These are phyloP conservation scores for Melaleuca quinquenervia DNA, from an alignment of 345 rosid genomes.

Conservation along the genomic window DNA sequence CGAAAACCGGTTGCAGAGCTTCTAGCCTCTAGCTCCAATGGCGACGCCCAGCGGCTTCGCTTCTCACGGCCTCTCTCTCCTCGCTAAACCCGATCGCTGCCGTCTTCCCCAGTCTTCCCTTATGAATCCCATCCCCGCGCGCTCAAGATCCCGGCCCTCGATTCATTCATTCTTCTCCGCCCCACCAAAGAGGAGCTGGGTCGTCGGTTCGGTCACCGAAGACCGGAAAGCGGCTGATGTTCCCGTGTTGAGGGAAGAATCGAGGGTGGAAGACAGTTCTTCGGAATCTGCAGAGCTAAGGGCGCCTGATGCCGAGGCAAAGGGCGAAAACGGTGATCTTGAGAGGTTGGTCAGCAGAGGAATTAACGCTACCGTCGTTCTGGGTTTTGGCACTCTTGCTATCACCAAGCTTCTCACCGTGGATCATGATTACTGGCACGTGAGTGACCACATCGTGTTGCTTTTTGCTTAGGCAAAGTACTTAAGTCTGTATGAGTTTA, in stretches of 20 bases:
- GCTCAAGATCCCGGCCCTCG: neutral
- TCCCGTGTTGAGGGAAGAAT: neutral
- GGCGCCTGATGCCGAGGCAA: slow-evolving; percentile 6
- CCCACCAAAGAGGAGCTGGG: slow-evolving; percentile 17
- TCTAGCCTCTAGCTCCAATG: slow-evolving; percentile 8
- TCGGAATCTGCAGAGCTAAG: slow-evolving; percentile 8
- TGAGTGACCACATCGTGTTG: slow-evolving; percentile 23
- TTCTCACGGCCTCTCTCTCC: slow-evolving; percentile 1
- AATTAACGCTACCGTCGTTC: slow-evolving; percentile 70
- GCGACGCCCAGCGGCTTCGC: slow-evolving; percentile 16
- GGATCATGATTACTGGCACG: slow-evolving; percentile 97
- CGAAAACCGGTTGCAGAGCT: neutral
- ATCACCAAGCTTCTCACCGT: slow-evolving; percentile 64
- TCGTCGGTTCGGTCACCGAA: slow-evolving; percentile 32
- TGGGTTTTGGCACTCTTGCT: slow-evolving; percentile 69
- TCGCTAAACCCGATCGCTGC: neutral
- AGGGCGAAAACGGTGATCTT: slow-evolving; percentile 4
- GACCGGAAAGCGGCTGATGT: slow-evolving; percentile 28
- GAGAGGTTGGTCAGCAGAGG: slow-evolving; percentile 39
- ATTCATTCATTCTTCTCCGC: neutral
- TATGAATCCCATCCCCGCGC: neutral
- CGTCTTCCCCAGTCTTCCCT: neutral
- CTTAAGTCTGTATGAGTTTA: neutral
- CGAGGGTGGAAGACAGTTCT: slow-evolving; percentile 3
- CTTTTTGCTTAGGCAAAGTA: neutral